Conservation (phyloP, 202 grass and related monocot species). For the Saccharum hybrid region DNA sequence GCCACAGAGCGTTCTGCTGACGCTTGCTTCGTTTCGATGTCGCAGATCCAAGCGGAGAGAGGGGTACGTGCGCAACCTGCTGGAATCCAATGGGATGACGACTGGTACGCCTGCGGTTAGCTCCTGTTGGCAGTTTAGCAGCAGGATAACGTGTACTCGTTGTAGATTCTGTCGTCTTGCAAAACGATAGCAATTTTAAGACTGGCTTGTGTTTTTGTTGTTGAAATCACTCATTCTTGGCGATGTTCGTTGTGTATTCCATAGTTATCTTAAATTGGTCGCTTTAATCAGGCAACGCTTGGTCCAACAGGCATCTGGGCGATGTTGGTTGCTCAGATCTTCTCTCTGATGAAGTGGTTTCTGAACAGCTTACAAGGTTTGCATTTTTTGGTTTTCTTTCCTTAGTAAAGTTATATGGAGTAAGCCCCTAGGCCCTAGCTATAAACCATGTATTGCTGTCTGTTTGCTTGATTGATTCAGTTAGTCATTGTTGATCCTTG, state of each 20-base stretch:
- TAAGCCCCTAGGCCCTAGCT: neutral
- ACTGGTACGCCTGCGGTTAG: constrained; percentile 16
- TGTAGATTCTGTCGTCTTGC: neutral
- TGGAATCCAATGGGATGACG: constrained; percentile 46
- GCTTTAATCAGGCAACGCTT: constrained; percentile 37
- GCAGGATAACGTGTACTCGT: neutral
- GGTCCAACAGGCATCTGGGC: neutral
- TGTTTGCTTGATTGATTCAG: neutral
- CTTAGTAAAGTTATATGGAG: neutral
- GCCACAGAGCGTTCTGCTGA: neutral
- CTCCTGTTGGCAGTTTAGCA: neutral
- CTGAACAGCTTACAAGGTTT: constrained; percentile 95
- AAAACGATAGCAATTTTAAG: neutral
- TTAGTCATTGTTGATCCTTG: neutral
- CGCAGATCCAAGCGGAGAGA: constrained; percentile 53
- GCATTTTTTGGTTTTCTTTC: constrained; percentile 5
- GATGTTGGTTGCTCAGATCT: constrained; percentile 52
- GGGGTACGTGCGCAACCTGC: constrained; percentile 20
- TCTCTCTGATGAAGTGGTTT: constrained; percentile 86
- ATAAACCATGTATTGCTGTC: neutral
- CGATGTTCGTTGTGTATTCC: neutral
- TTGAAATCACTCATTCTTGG: neutral
- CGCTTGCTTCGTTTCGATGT: neutral
- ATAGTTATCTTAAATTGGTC: neutral
- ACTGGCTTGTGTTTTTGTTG: neutral